These are phyloP conservation scores for Ogataea degrootiae DNA, from an alignment of 805 yeast genomes.

Conservation along the genomic window DNA sequence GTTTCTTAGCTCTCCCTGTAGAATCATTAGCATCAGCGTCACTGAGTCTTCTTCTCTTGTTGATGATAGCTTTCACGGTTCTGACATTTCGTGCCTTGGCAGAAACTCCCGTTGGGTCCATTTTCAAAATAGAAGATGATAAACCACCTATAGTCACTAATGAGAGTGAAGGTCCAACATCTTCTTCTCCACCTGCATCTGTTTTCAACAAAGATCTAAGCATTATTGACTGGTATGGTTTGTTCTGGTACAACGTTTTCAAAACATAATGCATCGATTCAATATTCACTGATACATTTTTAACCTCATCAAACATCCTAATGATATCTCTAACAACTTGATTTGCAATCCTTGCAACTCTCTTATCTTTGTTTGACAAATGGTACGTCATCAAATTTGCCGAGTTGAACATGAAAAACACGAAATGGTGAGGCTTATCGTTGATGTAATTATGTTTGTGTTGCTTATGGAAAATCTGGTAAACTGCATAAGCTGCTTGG, in stretches of 20 bases:
- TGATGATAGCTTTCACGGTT: too few relatives aligned
- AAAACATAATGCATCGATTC: conserved; percentile 10
- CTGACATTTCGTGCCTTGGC: too few relatives aligned
- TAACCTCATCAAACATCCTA: conserved; percentile 6
- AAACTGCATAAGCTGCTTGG: conserved; percentile 76
- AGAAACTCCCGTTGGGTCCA: too few relatives aligned
- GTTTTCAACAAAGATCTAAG: conserved; percentile 2
- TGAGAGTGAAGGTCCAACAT: background rate
- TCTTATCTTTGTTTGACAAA: conserved; percentile 30
- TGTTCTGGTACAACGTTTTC: conserved; percentile 7
- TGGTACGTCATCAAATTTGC: conserved; percentile 64
- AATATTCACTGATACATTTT: conserved; percentile 1
- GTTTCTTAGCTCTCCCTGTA: too few relatives aligned
- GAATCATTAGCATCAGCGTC: too few relatives aligned
- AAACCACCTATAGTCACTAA: background rate
- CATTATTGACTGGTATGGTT: conserved; percentile 12
- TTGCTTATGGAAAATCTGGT: conserved; percentile 39
- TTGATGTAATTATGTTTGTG: conserved; percentile 51
- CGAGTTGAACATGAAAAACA: conserved; percentile 31
- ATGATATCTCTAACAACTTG: conserved; percentile 25
- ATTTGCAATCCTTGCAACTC: conserved; percentile 36
- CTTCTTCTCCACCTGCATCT: background rate
- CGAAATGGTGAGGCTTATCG: conserved; percentile 32
- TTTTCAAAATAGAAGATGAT: too few relatives aligned
- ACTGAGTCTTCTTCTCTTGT: too few relatives aligned